These are phyloP conservation scores for Aurinia saxatilis DNA, from an alignment of 345 rosid genomes.

Conservation along the genomic window DNA sequence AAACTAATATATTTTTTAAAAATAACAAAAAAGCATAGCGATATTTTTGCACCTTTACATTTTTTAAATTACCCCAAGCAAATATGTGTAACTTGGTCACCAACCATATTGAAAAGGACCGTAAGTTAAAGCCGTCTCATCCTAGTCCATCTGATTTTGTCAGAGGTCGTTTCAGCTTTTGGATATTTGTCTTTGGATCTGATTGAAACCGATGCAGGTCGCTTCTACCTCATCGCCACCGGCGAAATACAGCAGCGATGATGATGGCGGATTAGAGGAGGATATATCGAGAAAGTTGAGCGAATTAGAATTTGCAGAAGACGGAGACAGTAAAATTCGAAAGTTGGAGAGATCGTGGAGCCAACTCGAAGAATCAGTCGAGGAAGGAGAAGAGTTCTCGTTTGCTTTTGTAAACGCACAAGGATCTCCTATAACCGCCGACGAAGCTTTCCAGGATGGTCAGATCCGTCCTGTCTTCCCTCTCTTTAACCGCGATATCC, in stretches of 20 bases:
- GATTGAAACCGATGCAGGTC: conserved; percentile 16
- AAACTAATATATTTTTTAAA: too few species aligned
- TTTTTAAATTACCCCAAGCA: too few species aligned
- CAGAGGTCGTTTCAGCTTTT: not conserved
- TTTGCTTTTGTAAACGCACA: conserved; percentile 30
- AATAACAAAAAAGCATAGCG: too few species aligned
- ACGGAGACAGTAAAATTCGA: not conserved
- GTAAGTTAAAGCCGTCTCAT: too few species aligned
- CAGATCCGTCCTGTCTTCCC: conserved; percentile 53
- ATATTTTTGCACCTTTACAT: too few species aligned
- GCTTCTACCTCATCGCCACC: conserved; percentile 15
- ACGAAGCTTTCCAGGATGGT: conserved; percentile 42
- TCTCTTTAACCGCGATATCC: conserved; percentile 38
- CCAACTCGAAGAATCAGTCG: conserved; percentile 25
- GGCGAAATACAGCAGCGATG: conserved; percentile 9
- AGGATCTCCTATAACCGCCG: conserved; percentile 44
- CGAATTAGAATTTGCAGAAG: not conserved
- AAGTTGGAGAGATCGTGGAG: conserved; percentile 25
- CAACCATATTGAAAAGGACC: conserved; percentile 21
- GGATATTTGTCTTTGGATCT: not conserved
- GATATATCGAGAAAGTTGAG: too few species aligned
- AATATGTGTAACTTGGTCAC: too few species aligned
- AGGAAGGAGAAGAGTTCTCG: conserved; percentile 35
- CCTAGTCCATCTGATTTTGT: not conserved
- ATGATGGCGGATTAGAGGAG: not conserved